phyloP scores from a whole-genome alignment of 2,329 filamentous ascomycete genomes.

The Pestalotiopsis sp. region DNA sequence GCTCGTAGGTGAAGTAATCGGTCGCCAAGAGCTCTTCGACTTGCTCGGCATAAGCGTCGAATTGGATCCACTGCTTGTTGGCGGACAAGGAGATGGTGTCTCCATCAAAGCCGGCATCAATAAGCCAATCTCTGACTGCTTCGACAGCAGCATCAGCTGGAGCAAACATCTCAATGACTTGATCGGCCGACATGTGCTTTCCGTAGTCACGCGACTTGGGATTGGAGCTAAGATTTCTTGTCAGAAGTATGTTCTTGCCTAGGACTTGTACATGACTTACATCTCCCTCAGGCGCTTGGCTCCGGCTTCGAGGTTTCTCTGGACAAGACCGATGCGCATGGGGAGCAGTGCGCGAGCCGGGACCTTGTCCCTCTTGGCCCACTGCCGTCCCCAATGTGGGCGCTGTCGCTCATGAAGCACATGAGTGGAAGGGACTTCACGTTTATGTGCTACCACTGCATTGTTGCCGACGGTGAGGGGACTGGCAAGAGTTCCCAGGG shows the following conservation, averaged over 20 bases:
- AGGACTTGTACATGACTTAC: constrained; percentile 16
- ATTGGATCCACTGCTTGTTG: constrained; percentile 38
- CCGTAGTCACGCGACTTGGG: constrained; percentile 34
- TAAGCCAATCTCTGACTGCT: constrained; percentile 34
- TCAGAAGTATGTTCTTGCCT: constrained; percentile 8
- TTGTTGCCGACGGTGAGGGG: constrained; percentile 15
- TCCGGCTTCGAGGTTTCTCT: constrained; percentile 32
- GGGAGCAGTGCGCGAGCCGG: constrained; percentile 28
- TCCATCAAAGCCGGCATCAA: constrained; percentile 30
- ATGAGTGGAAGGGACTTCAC: constrained; percentile 28
- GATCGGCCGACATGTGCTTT: constrained; percentile 39
- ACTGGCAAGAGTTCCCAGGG: constrained; percentile 20
- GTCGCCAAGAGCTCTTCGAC: constrained; percentile 37
- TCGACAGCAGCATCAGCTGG: constrained; percentile 34
- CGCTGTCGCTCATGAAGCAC: constrained; percentile 34
- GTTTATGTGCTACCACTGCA: constrained; percentile 10
- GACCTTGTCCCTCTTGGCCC: constrained; percentile 29
- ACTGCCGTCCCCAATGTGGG: constrained; percentile 24
- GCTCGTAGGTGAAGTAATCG: constrained; percentile 38
- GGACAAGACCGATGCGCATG: constrained; percentile 35
- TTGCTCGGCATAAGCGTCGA: constrained; percentile 36
- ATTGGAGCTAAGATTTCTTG: constrained; percentile 22
- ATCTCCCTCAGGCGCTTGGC: constrained; percentile 35
- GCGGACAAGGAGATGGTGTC: constrained; percentile 24
- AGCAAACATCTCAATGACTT: constrained; percentile 41